phyloP scores from a whole-genome alignment of 2,329 filamentous ascomycete genomes.

The Diaporthe sp. region DNA sequence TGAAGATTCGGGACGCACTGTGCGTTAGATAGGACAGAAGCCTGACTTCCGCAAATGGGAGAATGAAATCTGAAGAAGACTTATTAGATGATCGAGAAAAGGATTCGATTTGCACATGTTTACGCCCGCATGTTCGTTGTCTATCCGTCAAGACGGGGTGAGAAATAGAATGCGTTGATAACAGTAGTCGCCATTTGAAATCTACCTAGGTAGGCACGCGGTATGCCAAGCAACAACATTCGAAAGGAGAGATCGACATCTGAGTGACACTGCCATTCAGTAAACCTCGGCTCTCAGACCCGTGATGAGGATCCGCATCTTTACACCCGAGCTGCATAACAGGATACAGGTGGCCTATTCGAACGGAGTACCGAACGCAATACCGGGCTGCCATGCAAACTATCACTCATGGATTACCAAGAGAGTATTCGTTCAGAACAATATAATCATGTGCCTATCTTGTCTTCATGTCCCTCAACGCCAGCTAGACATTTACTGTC shows the following conservation, averaged over 20 bases:
- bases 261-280: neutral
- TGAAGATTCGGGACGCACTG: neutral
- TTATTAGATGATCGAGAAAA: neutral
- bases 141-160: no score
- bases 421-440: neutral
- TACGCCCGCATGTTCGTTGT: neutral
- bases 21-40: neutral
- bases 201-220: no score
- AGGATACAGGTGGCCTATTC: neutral
- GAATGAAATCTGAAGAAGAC: neutral
- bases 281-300: neutral
- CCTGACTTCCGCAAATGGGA: neutral
- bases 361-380: neutral
- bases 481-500: constrained; percentile 20
- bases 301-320: neutral
- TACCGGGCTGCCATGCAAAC: neutral
- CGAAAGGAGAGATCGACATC: neutral
- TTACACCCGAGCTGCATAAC: neutral
- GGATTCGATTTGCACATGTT: neutral
- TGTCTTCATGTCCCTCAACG: constrained; percentile 7
- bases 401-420: neutral
- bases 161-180: no score
- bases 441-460: neutral
- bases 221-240: neutral
- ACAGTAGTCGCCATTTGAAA: no score